Percentiles rank a stretch among this genome's conserved stretches.
phyloP scores from a whole-genome alignment of 2,329 filamentous ascomycete genomes.

The Dryadomyces sulphureus region DNA sequence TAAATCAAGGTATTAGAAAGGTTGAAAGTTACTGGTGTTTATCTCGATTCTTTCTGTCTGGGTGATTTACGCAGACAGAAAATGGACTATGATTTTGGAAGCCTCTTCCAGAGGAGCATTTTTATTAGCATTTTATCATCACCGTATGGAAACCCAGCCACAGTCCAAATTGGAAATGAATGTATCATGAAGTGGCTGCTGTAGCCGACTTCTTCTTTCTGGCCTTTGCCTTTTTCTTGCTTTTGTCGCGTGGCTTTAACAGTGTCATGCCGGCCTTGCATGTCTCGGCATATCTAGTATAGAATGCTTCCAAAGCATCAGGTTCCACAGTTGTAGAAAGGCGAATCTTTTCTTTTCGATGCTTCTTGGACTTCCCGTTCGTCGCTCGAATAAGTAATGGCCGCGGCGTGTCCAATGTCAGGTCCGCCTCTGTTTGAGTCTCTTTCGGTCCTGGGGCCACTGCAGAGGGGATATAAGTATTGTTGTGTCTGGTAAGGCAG shows the following conservation, averaged over 20 bases:
- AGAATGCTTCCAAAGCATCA: conserved; percentile 66
- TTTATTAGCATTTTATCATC: too few relatives aligned
- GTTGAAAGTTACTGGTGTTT: too few relatives aligned
- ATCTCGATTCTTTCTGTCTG: too few relatives aligned
- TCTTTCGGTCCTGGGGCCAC: conserved; percentile 5
- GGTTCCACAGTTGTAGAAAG: conserved; percentile 71
- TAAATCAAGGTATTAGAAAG: too few relatives aligned
- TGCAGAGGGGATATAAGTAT: not conserved
- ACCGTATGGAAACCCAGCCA: too few relatives aligned
- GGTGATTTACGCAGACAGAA: too few relatives aligned
- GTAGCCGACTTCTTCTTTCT: conserved; percentile 47
- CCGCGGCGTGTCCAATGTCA: conserved; percentile 30
- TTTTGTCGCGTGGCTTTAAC: conserved; percentile 86
- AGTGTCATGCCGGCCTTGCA: conserved; percentile 82
- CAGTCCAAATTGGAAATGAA: too few relatives aligned
- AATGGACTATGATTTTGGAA: too few relatives aligned
- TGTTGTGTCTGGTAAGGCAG: too few relatives aligned
- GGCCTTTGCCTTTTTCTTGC: conserved; percentile 69
- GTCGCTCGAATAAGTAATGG: conserved; percentile 73
- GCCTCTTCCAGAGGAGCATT: too few relatives aligned
- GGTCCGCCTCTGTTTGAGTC: not conserved
- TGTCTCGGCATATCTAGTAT: conserved; percentile 70
- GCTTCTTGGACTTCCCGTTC: conserved; percentile 55
- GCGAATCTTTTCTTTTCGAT: conserved; percentile 49
- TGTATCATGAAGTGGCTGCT: not conserved